These are phyloP conservation scores for Exsudoporus frostii DNA, from an alignment of 768 basidiomycete genomes.

Conservation along the genomic window DNA sequence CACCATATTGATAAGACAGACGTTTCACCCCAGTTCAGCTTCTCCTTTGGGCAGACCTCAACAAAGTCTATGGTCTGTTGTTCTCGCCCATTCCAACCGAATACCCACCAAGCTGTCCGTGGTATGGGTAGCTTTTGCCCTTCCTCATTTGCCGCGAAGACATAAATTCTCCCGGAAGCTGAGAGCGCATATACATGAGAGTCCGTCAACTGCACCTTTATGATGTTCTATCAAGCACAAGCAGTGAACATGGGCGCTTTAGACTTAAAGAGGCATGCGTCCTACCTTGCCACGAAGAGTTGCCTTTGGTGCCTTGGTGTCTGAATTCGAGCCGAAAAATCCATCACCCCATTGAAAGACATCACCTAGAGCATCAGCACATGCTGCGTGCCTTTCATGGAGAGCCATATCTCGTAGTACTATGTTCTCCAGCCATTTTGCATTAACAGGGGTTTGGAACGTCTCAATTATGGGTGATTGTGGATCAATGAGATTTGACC, in stretches of 20 bases:
- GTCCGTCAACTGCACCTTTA: conserved; percentile 56
- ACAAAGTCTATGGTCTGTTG: conserved; percentile 52
- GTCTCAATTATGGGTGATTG: conserved; percentile 36
- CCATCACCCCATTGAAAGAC: conserved; percentile 83
- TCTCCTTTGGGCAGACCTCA: conserved; percentile 57
- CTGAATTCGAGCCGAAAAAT: conserved; percentile 42
- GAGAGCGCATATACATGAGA: conserved; percentile 75
- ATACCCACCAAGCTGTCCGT: conserved; percentile 58
- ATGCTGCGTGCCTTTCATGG: conserved; percentile 65
- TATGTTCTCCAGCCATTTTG: conserved; percentile 58
- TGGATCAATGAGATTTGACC: conserved; percentile 46
- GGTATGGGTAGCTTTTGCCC: conserved; percentile 43
- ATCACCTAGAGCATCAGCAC: conserved; percentile 75
- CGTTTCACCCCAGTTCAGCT: conserved; percentile 66
- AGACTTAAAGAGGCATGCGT: not conserved
- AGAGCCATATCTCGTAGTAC: conserved; percentile 73
- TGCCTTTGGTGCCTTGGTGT: conserved; percentile 39
- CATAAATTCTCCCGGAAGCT: conserved; percentile 70
- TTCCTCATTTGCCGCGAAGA: conserved; percentile 50
- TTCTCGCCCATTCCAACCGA: conserved; percentile 52
- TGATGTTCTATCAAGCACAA: conserved; percentile 54
- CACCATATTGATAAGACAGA: conserved; percentile 31
- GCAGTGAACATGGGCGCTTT: not conserved
- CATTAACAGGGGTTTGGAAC: conserved; percentile 49
- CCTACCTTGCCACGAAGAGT: conserved; percentile 66